Evolutionary conservation across 352 stramenopile species (phyloP), one percentile per base, ranked within the genome.

Genomic region (Detonula confervacea): DNA sequence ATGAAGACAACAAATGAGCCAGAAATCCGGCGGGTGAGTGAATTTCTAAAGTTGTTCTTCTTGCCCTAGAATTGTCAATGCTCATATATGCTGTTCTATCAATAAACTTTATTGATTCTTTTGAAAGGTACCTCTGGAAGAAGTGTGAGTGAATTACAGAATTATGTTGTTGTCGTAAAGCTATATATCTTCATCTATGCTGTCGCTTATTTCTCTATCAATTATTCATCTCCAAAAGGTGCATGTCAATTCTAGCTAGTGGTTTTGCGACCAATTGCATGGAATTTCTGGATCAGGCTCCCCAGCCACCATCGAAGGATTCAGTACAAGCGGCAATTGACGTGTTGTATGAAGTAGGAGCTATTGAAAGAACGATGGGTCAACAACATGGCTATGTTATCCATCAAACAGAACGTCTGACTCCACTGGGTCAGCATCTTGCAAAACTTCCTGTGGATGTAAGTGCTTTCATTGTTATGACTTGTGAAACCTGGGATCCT

Each of bases 371-470:
- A 69, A 27, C 20, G n/a, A n/a, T n/a, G n/a, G n/a, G n/a, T n/a
- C 20, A 30, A 55, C 33, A 30, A 47, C 30, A 33, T 18, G 11
- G 52, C 61, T 12, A 24, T 47, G 12, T 8, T 24, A 57, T 33
- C 8, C 5, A n/a, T 20, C 30, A 30, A 66, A 46, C 1, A 4
- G 83, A 92, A 77, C 60, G 65, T 16, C 85, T 99, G 9, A 99
- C 97, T 18, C 91, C 94, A 67, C 90, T 99, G 0, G 98, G 98
- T 5, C 55, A 82, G 0, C 93, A 98, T 63, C 87, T 99, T 14
- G 93, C 96, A 7, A 90, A 94, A 55, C 86, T 99, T 8, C 97
- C 97, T n/a, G 90, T 99, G 5, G 95, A 99, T 84, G 95, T 60
- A 16, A 29, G 51, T 42, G 11, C 33, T 11, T 42, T 12, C 33